A percentile compares a stretch with the other conserved stretches of the same genome.
These are phyloP conservation scores for Juglanconis oblonga DNA, from an alignment of 2,329 filamentous ascomycete genomes.

Conservation along the genomic window DNA sequence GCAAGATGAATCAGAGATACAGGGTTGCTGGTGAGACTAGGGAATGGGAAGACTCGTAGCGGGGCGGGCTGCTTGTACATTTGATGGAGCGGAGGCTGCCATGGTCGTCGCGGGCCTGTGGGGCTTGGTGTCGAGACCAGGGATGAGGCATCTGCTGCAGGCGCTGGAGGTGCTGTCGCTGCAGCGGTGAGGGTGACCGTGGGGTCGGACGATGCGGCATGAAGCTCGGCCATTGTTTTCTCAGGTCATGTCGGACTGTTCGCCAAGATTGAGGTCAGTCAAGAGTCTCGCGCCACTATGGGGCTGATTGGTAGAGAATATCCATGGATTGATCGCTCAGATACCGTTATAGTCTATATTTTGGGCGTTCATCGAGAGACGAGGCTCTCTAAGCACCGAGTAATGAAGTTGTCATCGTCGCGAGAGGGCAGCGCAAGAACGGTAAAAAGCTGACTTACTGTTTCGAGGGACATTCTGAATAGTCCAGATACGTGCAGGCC, in stretches of 20 bases:
- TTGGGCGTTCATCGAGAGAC: slow-evolving; percentile 61
- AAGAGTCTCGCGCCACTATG: slow-evolving; percentile 5
- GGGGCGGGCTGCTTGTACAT: slow-evolving; percentile 82
- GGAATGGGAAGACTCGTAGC: slow-evolving; percentile 77
- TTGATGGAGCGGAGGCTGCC: slow-evolving; percentile 49
- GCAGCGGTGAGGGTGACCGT: slow-evolving; percentile 11
- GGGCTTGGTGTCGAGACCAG: slow-evolving; percentile 14
- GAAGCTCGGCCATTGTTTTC: slow-evolving; percentile 41
- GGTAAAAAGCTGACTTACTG: slow-evolving; percentile 22
- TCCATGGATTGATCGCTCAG: slow-evolving; percentile 57
- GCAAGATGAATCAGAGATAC: slow-evolving; percentile 79
- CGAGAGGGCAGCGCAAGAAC: slow-evolving; percentile 26
- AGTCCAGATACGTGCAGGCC: slow-evolving; percentile 5
- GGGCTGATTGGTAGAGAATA: slow-evolving; percentile 7
- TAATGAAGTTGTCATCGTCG: slow-evolving; percentile 60
- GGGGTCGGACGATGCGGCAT: slow-evolving; percentile 15
- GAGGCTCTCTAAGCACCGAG: slow-evolving; percentile 57
- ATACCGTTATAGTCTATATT: slow-evolving; percentile 95
- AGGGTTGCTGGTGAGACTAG: slow-evolving; percentile 86
- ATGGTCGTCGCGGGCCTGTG: slow-evolving; percentile 19
- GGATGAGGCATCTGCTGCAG: slow-evolving; percentile 16
- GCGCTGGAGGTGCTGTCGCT: slow-evolving; percentile 18
- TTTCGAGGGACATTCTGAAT: slow-evolving; percentile 24
- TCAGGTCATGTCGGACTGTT: slow-evolving; percentile 46
- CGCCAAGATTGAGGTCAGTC: slow-evolving; percentile 3